These are phyloP conservation scores for Primulina eburnea DNA, from an alignment of 257 asterid genomes.

Conservation along the genomic window DNA sequence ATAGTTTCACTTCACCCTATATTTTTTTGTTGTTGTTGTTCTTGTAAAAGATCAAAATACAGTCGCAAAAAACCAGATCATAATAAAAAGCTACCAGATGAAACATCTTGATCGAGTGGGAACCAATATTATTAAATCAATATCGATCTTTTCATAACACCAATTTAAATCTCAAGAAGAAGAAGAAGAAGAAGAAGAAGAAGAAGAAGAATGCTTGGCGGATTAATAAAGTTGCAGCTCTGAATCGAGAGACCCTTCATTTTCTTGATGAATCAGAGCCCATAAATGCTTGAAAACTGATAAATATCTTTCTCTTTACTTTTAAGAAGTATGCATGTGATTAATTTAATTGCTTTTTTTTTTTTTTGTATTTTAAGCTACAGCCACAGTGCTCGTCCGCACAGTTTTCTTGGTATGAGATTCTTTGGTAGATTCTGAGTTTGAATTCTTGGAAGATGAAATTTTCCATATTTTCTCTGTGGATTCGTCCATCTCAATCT, in stretches of 20 bases:
- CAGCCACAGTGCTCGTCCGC: constrained; percentile 66
- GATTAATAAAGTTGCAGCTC: constrained; percentile 29
- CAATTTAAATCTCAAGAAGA: neutral
- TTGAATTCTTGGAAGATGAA: constrained; percentile 59
- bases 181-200: too few species aligned
- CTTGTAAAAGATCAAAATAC: too few species aligned
- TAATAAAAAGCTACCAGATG: too few species aligned
- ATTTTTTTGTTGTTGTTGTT: too few species aligned
- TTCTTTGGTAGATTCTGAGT: constrained; percentile 46
- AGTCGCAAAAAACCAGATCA: too few species aligned
- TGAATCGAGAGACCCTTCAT: neutral
- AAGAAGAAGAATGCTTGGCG: neutral
- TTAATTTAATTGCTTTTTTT: too few species aligned
- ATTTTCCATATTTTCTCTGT: constrained; percentile 55
- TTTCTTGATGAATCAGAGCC: constrained; percentile 9
- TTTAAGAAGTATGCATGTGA: neutral
- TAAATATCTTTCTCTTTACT: constrained; percentile 4
- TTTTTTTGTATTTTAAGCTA: constrained; percentile 32
- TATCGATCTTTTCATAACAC: neutral
- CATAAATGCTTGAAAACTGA: neutral
- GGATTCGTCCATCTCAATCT: constrained; percentile 88
- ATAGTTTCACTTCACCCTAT: too few species aligned
- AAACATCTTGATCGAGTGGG: neutral
- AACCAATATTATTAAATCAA: neutral
- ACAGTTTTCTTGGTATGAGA: constrained; percentile 54